Base-by-base conservation (phyloP, 768 basidiomycete genomes). In the Pisolithus tinctorius region DNA sequence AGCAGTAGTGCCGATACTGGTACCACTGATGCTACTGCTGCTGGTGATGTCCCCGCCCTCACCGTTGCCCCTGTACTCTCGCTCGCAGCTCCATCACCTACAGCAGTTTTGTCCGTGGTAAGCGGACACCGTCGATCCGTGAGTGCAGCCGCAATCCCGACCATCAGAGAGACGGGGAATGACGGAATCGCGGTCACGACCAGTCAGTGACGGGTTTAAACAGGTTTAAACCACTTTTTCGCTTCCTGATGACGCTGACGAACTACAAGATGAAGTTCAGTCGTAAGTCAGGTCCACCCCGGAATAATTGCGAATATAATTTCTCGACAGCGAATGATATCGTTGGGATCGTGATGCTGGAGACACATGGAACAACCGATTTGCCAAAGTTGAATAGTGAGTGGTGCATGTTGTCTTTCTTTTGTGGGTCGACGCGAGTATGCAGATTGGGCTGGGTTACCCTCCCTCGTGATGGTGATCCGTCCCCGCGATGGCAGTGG, bases 321-420 rank as follows among this genome's bases (percentile, higher is more conserved):
- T 80, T 90, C 53, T 78, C 77, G 16, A 74, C 82, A 0, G 76
- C 71, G 4, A 84, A 91, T 60, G 94, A 97, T 62, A 85, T 96
- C 37, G 70, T 95, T 2, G 95, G 95, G 0, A 93, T 98, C 52
- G 94, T 97, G 36, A 88, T 96, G 83, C 69, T 99, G 23, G 95
- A 99, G 70, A 88, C 98, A 53, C 75, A 83, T 52, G 73, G 81
- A 10, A 95, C 92, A 23, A 77, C 78, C 27, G 93, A 95, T 68
- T 70, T 98, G 45, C 96, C 96, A 0, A 78, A 78, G 63, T 70
- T 93, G 52, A 86, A 96, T 58, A 86, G 93, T 94, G 49, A 54
- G 89, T 79, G 16, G 47, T 13, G 43, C 26, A 9, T 4, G 27
- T 55, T 0, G 16, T 47, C 40, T 3, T 45, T 39, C 4, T 6